Conservation (phyloP, 163 green algal genomes). For the Volvox carteri region DNA sequence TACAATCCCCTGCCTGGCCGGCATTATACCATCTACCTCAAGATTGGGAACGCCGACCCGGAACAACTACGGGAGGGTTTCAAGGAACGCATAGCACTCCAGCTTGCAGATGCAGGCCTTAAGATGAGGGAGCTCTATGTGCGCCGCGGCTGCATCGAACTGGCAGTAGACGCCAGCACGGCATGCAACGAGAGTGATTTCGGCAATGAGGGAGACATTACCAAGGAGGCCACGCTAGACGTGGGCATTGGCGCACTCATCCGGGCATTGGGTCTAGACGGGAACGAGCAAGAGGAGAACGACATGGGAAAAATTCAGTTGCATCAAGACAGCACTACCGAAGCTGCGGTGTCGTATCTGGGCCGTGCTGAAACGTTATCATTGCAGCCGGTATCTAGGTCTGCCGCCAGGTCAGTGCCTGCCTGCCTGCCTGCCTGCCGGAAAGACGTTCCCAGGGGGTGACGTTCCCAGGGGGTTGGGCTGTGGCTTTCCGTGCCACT, state of each 20-base stretch:
- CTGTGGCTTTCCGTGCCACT: too few relatives aligned
- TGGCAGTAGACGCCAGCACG: neutral
- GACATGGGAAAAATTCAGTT: neutral
- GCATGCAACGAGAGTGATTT: neutral
- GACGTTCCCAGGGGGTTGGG: too few relatives aligned
- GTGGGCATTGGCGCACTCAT: constrained; percentile 14
- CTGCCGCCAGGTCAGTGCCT: neutral
- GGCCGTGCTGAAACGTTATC: neutral
- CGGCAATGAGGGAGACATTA: neutral
- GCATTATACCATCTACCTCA: neutral
- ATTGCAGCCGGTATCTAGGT: neutral
- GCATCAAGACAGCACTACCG: neutral
- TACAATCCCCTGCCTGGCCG: neutral
- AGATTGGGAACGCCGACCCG: neutral
- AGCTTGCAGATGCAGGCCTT: neutral
- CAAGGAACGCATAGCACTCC: neutral
- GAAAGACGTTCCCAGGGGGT: too few relatives aligned
- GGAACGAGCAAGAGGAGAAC: neutral
- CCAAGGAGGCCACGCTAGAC: neutral
- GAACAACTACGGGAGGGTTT: neutral
- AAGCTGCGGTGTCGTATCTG: neutral
- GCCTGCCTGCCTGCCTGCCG: too few relatives aligned
- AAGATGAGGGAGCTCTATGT: neutral
- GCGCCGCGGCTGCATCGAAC: constrained; percentile 1
- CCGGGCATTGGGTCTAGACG: neutral